Evolutionary conservation across 1,284 basidiomycete species (phyloP).

Genomic region (Phylloporus sp.): DNA sequence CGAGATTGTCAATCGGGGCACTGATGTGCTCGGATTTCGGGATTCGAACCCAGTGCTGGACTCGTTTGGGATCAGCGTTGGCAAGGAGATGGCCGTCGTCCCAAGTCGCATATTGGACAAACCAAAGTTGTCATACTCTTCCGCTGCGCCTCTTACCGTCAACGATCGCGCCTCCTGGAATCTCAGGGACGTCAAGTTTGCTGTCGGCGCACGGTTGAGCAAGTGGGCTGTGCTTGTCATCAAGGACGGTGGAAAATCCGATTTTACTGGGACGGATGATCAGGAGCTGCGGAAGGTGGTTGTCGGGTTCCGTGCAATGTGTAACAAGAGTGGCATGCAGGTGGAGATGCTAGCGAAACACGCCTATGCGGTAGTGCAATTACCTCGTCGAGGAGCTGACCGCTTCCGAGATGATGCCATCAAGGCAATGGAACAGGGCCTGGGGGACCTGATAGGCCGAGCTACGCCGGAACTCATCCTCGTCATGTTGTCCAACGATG

Average conservation of each 20-base stretch:
- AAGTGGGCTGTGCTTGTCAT: slow-evolving; percentile 71
- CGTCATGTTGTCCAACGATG: slow-evolving; percentile 66
- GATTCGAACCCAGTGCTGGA: slow-evolving; percentile 45
- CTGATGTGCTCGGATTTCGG: slow-evolving; percentile 63
- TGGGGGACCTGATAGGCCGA: slow-evolving; percentile 30
- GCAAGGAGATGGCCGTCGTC: slow-evolving; percentile 70
- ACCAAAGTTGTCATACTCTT: slow-evolving; percentile 61
- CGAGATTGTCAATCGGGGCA: slow-evolving; percentile 59
- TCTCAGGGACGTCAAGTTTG: slow-evolving; percentile 62
- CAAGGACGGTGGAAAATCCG: slow-evolving; percentile 53
- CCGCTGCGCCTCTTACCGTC: slow-evolving; percentile 45
- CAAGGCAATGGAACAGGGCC: slow-evolving; percentile 27
- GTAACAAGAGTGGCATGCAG: slow-evolving; percentile 61
- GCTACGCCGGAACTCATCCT: slow-evolving; percentile 42
- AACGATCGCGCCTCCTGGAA: slow-evolving; percentile 73
- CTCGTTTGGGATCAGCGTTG: slow-evolving; percentile 65
- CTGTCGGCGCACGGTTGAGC: slow-evolving; percentile 51
- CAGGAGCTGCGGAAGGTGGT: slow-evolving; percentile 50
- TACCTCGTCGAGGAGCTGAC: slow-evolving; percentile 9
- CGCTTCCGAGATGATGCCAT: slow-evolving; percentile 18
- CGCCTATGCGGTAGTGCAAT: slow-evolving; percentile 7
- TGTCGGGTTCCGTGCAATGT: slow-evolving; percentile 58
- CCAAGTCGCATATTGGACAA: slow-evolving; percentile 68
- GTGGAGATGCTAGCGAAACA: slow-evolving; percentile 1
- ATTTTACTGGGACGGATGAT: slow-evolving; percentile 46